Evolutionary conservation across 345 rosid genomes (phyloP), one percentile per base, ranked within the genome.

Genomic region (Mangifera indica): DNA sequence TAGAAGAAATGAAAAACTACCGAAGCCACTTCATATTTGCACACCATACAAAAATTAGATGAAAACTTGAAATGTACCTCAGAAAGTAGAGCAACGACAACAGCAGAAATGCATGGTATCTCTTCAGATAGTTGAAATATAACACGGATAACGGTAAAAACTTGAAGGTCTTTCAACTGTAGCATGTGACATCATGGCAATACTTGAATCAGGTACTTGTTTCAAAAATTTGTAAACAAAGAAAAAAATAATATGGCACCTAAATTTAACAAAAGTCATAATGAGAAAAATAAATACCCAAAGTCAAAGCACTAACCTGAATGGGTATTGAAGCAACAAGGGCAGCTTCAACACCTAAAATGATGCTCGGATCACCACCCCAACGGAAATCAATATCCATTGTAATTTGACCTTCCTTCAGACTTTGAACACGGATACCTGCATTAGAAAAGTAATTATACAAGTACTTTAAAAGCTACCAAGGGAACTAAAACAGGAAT

Each of bases 401-500:
- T 32, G 82, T 96, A 69, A 96, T 74, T 84, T 96, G 98, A 84
- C 99, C 99, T 80, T 89, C 81, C 83, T 96, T 89, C 71, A 90
- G 91, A 86, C 93, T 96, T 84, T 93, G 99, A 75, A 96, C 97
- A 51, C 97, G 98, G 60, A 96, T 88, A 76, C 99, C 99, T 96
- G 81, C 80, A 80, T 61, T 79, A 37, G 74, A 74, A 65, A 74
- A 71, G 72, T 20, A 71, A 69, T 77, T 34, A 72, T 26, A 60
- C 66, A 66, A 44, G 48, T 42, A 52, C 54, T 72, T 52, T n/a
- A n/a, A 15, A 10, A 21, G 63, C 10, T 64, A 24, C 20, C 24
- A 15, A 22, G 18, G 5, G 20, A 9, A 11, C 22, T 4, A 57
- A 18, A 20, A 65, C 18, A 60, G 34, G 11, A 51, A 40, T 9